Conservation (phyloP, 2,329 filamentous ascomycete species). For the Colletotrichum gloeosporioides region DNA sequence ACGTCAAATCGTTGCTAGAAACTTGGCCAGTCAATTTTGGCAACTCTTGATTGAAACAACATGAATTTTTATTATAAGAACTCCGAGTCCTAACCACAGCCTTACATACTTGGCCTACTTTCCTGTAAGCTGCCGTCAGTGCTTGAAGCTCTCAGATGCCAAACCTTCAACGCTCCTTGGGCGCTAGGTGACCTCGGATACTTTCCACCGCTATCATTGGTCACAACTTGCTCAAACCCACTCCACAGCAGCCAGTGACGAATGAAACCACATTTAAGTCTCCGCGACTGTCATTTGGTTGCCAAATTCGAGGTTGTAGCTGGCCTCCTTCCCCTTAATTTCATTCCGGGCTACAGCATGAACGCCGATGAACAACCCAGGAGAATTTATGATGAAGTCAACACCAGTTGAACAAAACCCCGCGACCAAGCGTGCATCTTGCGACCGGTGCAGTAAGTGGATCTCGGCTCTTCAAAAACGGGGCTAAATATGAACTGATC, state of each 20-base stretch:
- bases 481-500: neutral
- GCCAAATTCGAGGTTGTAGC: neutral
- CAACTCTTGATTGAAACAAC: neutral
- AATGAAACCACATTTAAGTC: neutral
- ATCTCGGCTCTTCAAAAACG: neutral
- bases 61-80: neutral
- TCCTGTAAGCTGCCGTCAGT: neutral
- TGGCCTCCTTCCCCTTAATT: neutral
- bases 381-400: neutral
- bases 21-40: neutral
- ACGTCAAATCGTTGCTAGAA: neutral
- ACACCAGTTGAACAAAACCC: neutral
- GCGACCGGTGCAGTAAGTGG: neutral
- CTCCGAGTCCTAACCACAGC: fast-evolving
- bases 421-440: neutral
- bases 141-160: neutral
- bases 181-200: neutral
- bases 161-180: neutral
- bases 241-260: neutral
- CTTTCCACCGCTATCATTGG: neutral
- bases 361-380: neutral
- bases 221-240: neutral
- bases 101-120: neutral
- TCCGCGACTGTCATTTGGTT: neutral
- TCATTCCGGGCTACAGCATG: neutral